phyloP scores from a whole-genome alignment of 345 rosid species.

The Corchorus olitorius region DNA sequence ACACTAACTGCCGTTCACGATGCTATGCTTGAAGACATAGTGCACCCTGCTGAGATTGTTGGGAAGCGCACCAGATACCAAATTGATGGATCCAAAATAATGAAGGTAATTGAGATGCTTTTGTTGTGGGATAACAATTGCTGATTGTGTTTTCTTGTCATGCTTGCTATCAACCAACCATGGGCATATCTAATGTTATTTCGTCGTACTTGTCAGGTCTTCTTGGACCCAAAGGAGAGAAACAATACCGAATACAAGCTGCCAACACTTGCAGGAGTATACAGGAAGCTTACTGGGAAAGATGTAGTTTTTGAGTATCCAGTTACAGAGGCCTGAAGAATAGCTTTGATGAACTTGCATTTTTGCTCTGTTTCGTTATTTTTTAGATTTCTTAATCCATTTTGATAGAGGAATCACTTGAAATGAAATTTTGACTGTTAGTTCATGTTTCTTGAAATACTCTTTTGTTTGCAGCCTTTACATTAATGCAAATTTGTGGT shows the following conservation, averaged over 20 bases:
- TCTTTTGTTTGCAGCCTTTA: not conserved
- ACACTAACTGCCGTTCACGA: conserved; percentile 84
- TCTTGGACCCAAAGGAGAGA: conserved; percentile 74
- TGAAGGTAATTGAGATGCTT: conserved; percentile 46
- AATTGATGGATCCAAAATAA: conserved; percentile 76
- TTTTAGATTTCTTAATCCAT: conserved; percentile 22
- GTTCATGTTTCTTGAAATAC: not conserved
- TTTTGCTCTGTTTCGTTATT: conserved; percentile 9
- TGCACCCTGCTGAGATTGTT: conserved; percentile 89
- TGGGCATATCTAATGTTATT: not conserved
- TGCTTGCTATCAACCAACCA: not conserved
- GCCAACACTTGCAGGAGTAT: conserved; percentile 71
- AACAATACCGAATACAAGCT: conserved; percentile 85
- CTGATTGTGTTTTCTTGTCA: not conserved
- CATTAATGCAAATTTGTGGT: no score
- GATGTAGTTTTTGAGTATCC: conserved; percentile 92
- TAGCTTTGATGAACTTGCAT: not conserved
- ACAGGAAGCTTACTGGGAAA: conserved; percentile 83
- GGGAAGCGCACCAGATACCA: conserved; percentile 79
- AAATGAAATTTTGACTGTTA: conserved; percentile 25
- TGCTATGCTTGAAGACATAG: conserved; percentile 82
- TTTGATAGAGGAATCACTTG: conserved; percentile 17
- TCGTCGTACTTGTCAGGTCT: conserved; percentile 41
- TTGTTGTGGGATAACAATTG: not conserved
- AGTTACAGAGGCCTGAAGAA: conserved; percentile 51